A percentile compares a stretch with the other conserved stretches of the same genome.
Conservation (phyloP, 2,329 filamentous ascomycete genomes). For the Cadophora sp. region DNA sequence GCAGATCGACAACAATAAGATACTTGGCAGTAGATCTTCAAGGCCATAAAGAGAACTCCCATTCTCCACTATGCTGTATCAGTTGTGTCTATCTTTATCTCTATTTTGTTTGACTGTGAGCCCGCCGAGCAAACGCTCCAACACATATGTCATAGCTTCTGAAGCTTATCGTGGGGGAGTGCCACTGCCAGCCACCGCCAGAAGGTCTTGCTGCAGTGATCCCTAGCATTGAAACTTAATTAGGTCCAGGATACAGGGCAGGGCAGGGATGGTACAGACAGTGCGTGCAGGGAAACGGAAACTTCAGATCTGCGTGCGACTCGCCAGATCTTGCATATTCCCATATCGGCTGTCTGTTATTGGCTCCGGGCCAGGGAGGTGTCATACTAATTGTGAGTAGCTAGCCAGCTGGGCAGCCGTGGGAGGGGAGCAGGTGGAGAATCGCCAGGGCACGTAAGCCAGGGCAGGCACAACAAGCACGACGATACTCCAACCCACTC, state of each 20-base stretch:
- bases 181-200: neutral
- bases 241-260: neutral
- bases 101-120: slow-evolving; percentile 15
- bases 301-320: slow-evolving; percentile 14
- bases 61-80: slow-evolving; percentile 8
- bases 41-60: neutral
- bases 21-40: slow-evolving; percentile 9
- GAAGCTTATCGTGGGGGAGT: slow-evolving; percentile 29
- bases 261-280: neutral
- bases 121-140: neutral
- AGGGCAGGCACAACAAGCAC: neutral
- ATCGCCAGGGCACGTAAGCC: neutral
- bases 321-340: slow-evolving; percentile 9
- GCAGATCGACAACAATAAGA: neutral
- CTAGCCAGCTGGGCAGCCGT: neutral
- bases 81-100: slow-evolving; percentile 18
- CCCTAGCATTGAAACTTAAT: slow-evolving; percentile 4
- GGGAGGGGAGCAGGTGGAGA: neutral
- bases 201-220: slow-evolving; percentile 1
- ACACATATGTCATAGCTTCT: slow-evolving; percentile 28
- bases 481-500: slow-evolving; percentile 4
- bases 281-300: slow-evolving; percentile 9
- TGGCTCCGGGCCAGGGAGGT: neutral
- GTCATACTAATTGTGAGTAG: slow-evolving; percentile 11
- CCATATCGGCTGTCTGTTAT: slow-evolving; percentile 7